phyloP scores from a whole-genome alignment of 148 eudicot genomes.

The Rhododendron mucronatum region DNA sequence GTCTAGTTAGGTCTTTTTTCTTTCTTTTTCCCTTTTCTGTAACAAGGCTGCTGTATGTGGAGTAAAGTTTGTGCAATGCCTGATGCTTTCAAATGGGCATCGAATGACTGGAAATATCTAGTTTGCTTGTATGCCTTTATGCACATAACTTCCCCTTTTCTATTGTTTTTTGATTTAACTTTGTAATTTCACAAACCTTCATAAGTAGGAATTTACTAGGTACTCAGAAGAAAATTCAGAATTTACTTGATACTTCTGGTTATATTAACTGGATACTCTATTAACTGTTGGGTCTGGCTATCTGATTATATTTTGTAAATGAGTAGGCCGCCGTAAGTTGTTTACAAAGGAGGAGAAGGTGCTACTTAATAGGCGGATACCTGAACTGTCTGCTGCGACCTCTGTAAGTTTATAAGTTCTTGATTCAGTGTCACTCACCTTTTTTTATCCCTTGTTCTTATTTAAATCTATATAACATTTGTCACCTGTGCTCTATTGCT shows the following conservation, averaged over 20 bases:
- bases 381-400: constrained; percentile 65
- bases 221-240: neutral
- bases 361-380: constrained; percentile 53
- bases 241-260: neutral
- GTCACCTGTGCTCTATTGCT: neutral
- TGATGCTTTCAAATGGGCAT: neutral
- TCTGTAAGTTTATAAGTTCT: constrained; percentile 50
- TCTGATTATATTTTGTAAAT: constrained; percentile 3
- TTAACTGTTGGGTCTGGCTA: neutral
- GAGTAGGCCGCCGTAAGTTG: constrained; percentile 55
- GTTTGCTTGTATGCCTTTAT: neutral
- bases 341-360: constrained; percentile 79
- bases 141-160: neutral
- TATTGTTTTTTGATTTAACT: neutral
- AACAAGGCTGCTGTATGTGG: neutral
- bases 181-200: neutral
- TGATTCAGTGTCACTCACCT: neutral
- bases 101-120: neutral
- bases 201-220: neutral
- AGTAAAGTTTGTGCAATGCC: neutral
- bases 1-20: neutral
- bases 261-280: neutral
- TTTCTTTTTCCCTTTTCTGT: neutral
- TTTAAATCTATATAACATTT: neutral
- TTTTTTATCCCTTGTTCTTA: neutral